Evolutionary conservation across 163 green algal species (phyloP).

Genomic region (Scenedesmus sp.): DNA sequence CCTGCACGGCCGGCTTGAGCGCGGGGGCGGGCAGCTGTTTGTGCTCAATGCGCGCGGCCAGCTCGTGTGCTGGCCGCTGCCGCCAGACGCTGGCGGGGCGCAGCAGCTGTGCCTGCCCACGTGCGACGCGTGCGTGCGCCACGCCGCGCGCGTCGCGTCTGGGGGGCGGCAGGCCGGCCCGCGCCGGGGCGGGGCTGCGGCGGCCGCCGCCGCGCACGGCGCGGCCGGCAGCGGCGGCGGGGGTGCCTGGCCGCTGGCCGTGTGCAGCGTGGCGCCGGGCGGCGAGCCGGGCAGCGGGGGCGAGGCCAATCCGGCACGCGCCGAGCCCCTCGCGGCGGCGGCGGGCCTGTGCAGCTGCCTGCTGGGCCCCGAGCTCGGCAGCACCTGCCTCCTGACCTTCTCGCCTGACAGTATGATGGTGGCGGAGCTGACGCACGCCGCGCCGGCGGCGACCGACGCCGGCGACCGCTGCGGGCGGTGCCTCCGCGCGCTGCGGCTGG

Average conservation of each 20-base stretch:
- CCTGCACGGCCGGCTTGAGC: slow-evolving; percentile 3
- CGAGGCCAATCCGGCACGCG: no score
- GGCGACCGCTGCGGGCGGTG: background rate
- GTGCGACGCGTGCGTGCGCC: background rate
- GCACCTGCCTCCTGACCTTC: background rate
- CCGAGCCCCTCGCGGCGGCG: no score
- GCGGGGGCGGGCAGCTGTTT: background rate
- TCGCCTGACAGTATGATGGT: slow-evolving; percentile 7
- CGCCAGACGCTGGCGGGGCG: background rate
- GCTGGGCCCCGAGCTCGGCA: background rate
- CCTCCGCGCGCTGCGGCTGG: background rate
- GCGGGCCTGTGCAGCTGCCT: slow-evolving; percentile 11
- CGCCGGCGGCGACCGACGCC: background rate
- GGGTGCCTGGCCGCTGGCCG: background rate
- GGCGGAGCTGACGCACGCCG: background rate
- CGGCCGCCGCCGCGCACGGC: background rate
- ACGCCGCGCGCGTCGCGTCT: no score
- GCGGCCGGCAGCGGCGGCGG: background rate
- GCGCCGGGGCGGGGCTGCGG: no score
- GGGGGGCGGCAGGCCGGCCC: no score
- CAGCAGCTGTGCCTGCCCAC: background rate
- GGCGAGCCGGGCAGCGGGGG: background rate
- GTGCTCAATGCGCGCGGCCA: slow-evolving; percentile 18
- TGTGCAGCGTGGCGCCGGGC: background rate
- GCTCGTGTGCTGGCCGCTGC: slow-evolving; percentile 26